Conservation (phyloP, 345 rosid genomes). For the Nasturtium officinale region DNA sequence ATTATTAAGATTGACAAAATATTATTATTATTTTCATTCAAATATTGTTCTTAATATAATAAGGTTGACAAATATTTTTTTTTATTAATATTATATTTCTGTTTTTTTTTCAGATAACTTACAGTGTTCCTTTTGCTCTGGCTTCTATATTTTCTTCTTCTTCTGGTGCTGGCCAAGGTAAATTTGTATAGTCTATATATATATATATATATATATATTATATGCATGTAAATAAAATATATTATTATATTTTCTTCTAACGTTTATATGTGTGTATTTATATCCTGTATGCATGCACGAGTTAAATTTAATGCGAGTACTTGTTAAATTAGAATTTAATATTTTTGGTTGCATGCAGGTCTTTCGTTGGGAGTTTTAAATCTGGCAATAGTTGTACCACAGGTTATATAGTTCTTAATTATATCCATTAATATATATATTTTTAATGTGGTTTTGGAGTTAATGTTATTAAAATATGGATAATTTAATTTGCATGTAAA, state of each 20-base stretch:
- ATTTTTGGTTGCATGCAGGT: slow-evolving; percentile 44
- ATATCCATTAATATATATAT: background rate
- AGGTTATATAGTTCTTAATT: slow-evolving; percentile 44
- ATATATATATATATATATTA: too few relatives aligned
- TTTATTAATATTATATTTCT: too few relatives aligned
- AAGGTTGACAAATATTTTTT: too few relatives aligned
- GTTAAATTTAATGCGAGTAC: background rate
- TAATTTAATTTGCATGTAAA: background rate
- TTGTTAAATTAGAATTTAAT: background rate
- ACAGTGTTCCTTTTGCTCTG: slow-evolving; percentile 77
- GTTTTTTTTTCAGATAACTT: slow-evolving; percentile 58
- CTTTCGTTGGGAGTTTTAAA: slow-evolving; percentile 85
- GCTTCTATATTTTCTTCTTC: slow-evolving; percentile 71
- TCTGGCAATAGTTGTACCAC: slow-evolving; percentile 78
- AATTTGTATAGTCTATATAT: too few relatives aligned
- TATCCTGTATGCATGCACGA: slow-evolving; percentile 1
- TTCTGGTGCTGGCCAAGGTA: slow-evolving; percentile 85
- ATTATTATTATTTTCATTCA: too few relatives aligned
- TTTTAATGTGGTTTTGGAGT: background rate
- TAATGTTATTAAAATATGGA: background rate
- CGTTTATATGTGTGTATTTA: too few relatives aligned
- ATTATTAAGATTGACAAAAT: too few relatives aligned
- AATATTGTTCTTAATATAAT: too few relatives aligned
- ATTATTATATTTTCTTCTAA: background rate
- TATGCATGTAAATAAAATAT: background rate